A percentile compares a stretch with the other conserved stretches of the same genome.
Evolutionary conservation across 495 filamentous ascomycete species (phyloP).

Genomic region (Amorphotheca resinae): DNA sequence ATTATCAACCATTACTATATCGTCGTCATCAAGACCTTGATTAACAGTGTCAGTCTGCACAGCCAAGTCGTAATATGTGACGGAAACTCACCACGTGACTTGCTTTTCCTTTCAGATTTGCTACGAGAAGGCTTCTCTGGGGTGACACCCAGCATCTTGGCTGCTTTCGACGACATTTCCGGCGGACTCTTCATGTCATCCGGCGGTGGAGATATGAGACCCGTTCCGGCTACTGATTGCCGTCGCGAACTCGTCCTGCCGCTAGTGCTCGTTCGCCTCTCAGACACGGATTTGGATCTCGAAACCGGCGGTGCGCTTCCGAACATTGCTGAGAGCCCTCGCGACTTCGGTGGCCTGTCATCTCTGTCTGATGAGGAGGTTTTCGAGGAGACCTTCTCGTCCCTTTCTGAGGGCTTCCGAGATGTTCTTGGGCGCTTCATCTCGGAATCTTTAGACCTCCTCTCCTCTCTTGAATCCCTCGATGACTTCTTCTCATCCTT

Average conservation of each 20-base stretch:
- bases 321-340: conserved; percentile 35
- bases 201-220: conserved; percentile 35
- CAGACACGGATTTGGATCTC: conserved; percentile 36
- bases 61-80: conserved; percentile 4
- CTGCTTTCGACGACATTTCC: conserved; percentile 41
- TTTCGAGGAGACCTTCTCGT: conserved; percentile 23
- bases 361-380: conserved; percentile 33
- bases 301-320: conserved; percentile 37
- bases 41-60: conserved; percentile 9
- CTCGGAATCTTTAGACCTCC: conserved; percentile 20
- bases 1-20: conserved; percentile 18
- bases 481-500: conserved; percentile 36
- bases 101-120: conserved; percentile 27
- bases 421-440: conserved; percentile 24
- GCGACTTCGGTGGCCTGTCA: conserved; percentile 27
- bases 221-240: conserved; percentile 30
- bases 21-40: conserved; percentile 18
- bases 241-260: conserved; percentile 32
- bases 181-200: conserved; percentile 8
- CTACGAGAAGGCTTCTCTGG: conserved; percentile 21
- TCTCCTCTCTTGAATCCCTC: conserved; percentile 23
- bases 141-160: conserved; percentile 36
- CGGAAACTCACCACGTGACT: conserved; percentile 11
- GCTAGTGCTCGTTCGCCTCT: conserved; percentile 29
- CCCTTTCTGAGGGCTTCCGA: conserved; percentile 22